phyloP scores from a whole-genome alignment of 768 basidiomycete species.

The Mycena amicta region DNA sequence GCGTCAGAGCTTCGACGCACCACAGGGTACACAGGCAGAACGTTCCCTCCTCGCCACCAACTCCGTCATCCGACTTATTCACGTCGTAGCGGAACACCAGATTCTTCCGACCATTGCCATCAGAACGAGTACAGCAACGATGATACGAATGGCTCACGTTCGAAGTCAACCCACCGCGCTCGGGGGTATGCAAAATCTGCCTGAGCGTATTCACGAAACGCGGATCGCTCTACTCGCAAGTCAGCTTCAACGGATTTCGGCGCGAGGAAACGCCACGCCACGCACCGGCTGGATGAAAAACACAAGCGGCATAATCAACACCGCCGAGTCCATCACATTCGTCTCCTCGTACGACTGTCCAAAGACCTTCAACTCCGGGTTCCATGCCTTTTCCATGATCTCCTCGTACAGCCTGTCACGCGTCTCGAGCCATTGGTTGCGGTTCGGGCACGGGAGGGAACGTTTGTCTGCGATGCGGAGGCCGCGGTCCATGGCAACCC shows the following conservation, averaged over 20 bases:
- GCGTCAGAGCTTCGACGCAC: constrained; percentile 84
- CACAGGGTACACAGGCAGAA: constrained; percentile 89
- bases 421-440: constrained; percentile 68
- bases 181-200: constrained; percentile 81
- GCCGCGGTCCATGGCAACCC: constrained; percentile 95
- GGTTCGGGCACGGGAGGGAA: constrained; percentile 81
- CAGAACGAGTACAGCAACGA: neutral
- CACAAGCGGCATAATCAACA: constrained; percentile 90
- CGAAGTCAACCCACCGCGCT: constrained; percentile 88
- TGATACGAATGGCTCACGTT: constrained; percentile 54
- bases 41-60: constrained; percentile 94
- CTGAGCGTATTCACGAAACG: constrained; percentile 86
- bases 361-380: constrained; percentile 67
- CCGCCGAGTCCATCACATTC: constrained; percentile 80
- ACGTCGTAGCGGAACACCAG: constrained; percentile 92
- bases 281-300: constrained; percentile 86
- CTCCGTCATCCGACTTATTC: constrained; percentile 83
- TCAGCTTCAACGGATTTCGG: neutral
- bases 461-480: constrained; percentile 94
- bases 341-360: constrained; percentile 91
- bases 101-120: constrained; percentile 45
- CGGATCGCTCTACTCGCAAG: constrained; percentile 67
- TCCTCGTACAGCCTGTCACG: constrained; percentile 91
- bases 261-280: no score
- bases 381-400: constrained; percentile 89